phyloP scores from a whole-genome alignment of 2,329 filamentous ascomycete genomes.

The Aspergillus sojae region DNA sequence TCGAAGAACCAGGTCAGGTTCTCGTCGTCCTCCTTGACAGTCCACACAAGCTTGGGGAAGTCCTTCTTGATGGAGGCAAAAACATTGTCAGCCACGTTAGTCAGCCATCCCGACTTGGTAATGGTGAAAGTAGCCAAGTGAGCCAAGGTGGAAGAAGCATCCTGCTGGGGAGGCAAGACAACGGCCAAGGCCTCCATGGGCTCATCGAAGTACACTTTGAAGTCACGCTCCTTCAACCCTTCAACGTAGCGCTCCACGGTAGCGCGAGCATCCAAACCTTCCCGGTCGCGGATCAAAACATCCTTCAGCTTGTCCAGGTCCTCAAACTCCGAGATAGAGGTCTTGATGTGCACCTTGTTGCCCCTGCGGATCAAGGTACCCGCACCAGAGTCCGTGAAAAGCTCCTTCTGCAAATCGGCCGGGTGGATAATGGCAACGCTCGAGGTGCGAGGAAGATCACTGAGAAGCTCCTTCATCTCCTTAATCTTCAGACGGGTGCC shows the following conservation, averaged over 20 bases:
- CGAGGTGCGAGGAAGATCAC: slow-evolving; percentile 84
- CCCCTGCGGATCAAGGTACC: slow-evolving; percentile 91
- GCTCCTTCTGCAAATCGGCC: slow-evolving; percentile 90
- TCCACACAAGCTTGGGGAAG: slow-evolving; percentile 88
- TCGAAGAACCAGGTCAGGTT: slow-evolving; percentile 98
- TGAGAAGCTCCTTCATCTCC: slow-evolving; percentile 92
- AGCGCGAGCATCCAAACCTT: slow-evolving; percentile 77
- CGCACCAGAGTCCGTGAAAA: slow-evolving; percentile 94
- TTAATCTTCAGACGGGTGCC: slow-evolving; percentile 96
- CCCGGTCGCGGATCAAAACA: slow-evolving; percentile 77
- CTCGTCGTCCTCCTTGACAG: slow-evolving; percentile 94
- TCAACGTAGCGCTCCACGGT: slow-evolving; percentile 87
- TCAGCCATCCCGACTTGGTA: slow-evolving; percentile 92
- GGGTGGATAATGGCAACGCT: slow-evolving; percentile 98
- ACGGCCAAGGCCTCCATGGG: slow-evolving; percentile 90
- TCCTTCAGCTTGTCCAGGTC: slow-evolving; percentile 78
- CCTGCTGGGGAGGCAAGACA: slow-evolving; percentile 72
- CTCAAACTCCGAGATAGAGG: slow-evolving; percentile 71
- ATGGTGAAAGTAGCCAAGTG: slow-evolving; percentile 90
- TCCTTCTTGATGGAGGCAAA: slow-evolving; percentile 94
- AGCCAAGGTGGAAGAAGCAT: slow-evolving; percentile 62
- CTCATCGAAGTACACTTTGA: slow-evolving; percentile 94
- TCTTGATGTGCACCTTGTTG: slow-evolving; percentile 79
- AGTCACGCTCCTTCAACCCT: slow-evolving; percentile 72
- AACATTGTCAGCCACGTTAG: slow-evolving; percentile 92